Base-by-base conservation (phyloP, 371 early-diverging fungal species). In the Actinomucor elegans region DNA sequence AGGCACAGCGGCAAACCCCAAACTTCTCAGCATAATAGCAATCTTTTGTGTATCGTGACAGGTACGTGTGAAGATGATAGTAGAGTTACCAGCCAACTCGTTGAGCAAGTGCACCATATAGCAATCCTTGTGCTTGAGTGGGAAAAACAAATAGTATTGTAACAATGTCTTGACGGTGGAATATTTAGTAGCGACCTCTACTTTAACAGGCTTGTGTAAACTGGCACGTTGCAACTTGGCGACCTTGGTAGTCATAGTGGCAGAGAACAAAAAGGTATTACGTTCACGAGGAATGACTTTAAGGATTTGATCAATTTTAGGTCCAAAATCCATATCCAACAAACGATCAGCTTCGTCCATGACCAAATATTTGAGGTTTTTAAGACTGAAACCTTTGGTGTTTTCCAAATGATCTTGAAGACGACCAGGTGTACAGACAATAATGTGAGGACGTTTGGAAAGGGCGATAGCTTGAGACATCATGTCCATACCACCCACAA, bases 321-420 rank as follows among this genome's bases (percentile, higher is more conserved):
- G 92, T 40, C 94, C 97, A 72, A 98, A 98, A 69, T 96, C 99
- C 86, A 96, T 87, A 59, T 96, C 97, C 63, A 98, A 77, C 44
- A 98, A 79, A 47, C 95, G 92, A 84, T 99, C 99, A 5, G 98
- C 99, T 81, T 99, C 99, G 59, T 99, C 99, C 85, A 99, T 85
- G 12, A 98, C 91, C 64, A 98, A 68, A 61, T 91, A 96, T 70
- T 96, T 93, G 18, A 98, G 69, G 17, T 79, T 83, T 43, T 87
- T 82, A 66, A 97, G 70, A 38, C 80, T 91, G 67, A 94, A 95
- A 31, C 95, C 95, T 61, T 96, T 97, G n/a, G 99, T 98, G 69
- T 98, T 97, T 73, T 96, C 93, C 57, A 98, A 71, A 67, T 98
- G 95, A 71, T 99, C 99, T 60, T 93, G 89, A 55, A 99, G 72